Percentiles rank a stretch among this genome's conserved stretches.
Evolutionary conservation across 306 rosid species (phyloP).

Genomic region (Bauhinia variegata): DNA sequence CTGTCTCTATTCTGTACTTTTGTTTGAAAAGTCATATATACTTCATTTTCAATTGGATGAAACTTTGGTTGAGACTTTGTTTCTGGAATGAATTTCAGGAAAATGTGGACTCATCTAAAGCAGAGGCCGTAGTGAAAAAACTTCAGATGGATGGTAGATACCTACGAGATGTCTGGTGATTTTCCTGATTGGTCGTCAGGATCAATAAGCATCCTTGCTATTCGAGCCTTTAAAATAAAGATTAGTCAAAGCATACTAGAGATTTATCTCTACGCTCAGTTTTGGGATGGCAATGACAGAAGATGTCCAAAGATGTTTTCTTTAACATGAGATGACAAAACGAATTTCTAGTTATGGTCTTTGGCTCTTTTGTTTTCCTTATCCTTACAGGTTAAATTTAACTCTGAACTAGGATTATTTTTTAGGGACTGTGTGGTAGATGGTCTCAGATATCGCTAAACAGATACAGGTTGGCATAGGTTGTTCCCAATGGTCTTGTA

Average conservation of each 20-base stretch:
- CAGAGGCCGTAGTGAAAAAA: slow-evolving; percentile 76
- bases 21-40: too few species aligned
- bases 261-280: slow-evolving; percentile 39
- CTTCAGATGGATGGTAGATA: slow-evolving; percentile 81
- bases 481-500: slow-evolving; percentile 40
- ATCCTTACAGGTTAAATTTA: slow-evolving; percentile 32
- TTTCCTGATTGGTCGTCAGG: slow-evolving; percentile 29
- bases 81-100: slow-evolving; percentile 59
- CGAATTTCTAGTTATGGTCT: slow-evolving; percentile 32
- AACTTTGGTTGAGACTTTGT: too few species aligned
- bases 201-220: slow-evolving; percentile 32
- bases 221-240: slow-evolving; percentile 35
- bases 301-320: slow-evolving; percentile 49
- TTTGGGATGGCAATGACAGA: slow-evolving; percentile 43
- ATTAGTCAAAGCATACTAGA: slow-evolving; percentile 37
- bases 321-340: slow-evolving; percentile 29
- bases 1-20: too few species aligned
- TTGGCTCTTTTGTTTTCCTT: neutral
- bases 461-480: slow-evolving; percentile 32
- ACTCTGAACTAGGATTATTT: slow-evolving; percentile 41
- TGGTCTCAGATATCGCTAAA: too few species aligned
- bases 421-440: slow-evolving; percentile 41
- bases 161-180: slow-evolving; percentile 93
- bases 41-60: too few species aligned
- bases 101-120: slow-evolving; percentile 66